Evolutionary conservation across 2,329 filamentous ascomycete species (phyloP), one percentile per base, ranked within the genome.

Genomic region (Xylariaceae sp.): DNA sequence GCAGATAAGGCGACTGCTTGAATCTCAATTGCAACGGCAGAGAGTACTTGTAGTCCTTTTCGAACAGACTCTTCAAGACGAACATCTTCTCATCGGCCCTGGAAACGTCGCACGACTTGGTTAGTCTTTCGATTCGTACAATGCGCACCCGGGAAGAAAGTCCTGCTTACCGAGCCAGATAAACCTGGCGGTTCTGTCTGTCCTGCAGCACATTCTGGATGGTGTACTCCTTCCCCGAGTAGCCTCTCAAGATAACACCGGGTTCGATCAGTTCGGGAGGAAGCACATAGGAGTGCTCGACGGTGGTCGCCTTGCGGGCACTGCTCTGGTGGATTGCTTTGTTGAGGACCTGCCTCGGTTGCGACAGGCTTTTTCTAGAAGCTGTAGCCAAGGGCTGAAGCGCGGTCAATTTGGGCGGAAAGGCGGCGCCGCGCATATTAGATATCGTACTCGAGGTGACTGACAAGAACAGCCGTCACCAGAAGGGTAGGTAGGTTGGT

Each of bases 181-280:
- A 60, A 36, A 60, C 57, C 44, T 57, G 55, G 39, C 57, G 56
- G 48, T 60, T 52, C 46, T 56, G 54, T 41, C 57, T 50, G 48
- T 60, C 57, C 51, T 60, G 57, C 40, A 60, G 51, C 38, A 60
- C 54, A 51, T 59, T 57, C 38, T 59, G 50, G 15, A 60, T 55
- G 1, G 51, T 54, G 30, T 60, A 60, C 34, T 59, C 52, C 32
- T 52, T 52, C 16, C 57, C 57, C 15, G 57, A 60, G 29, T 58
- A 56, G 14, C 55, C 55, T 38, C 51, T 55, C 34, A 58, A 27
- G 26, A 56, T 56, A 4, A 52, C 53, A 23, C 55, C 55, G 7
- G 55, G 55, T 40, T 52, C 54, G 13, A 57, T 49, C 5, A 47
- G 44, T 18, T 50, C 47, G 13, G 41, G 24, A 27, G 48, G 35